A percentile compares a stretch with the other conserved stretches of the same genome.
phyloP scores from a whole-genome alignment of 768 basidiomycete species.

The Lactarius trivialis region DNA sequence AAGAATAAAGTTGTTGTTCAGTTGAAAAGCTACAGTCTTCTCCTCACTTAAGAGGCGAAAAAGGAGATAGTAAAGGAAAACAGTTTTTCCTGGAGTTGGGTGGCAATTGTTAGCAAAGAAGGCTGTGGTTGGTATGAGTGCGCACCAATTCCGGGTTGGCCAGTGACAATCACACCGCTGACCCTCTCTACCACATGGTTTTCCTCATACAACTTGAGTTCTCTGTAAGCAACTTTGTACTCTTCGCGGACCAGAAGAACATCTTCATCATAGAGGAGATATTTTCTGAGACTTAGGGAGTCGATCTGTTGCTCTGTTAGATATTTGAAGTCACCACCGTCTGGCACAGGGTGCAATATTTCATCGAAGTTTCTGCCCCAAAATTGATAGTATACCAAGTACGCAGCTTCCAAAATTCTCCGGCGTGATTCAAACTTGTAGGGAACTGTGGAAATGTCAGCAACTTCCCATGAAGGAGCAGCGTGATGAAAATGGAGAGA shows the following conservation, averaged over 20 bases:
- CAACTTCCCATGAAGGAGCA: too few species aligned
- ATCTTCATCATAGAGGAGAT: neutral
- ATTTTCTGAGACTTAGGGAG: neutral
- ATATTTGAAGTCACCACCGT: neutral
- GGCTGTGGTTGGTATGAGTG: too few species aligned
- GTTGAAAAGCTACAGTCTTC: neutral
- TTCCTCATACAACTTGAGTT: neutral
- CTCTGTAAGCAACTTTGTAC: neutral
- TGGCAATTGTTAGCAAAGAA: too few species aligned
- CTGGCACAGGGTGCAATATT: too few species aligned
- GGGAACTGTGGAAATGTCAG: too few species aligned
- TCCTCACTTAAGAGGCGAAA: neutral
- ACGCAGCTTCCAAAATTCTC: too few species aligned
- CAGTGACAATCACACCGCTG: neutral
- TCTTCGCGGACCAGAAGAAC: neutral
- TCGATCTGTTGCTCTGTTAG: neutral
- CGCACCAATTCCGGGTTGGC: neutral
- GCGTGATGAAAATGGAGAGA: too few species aligned
- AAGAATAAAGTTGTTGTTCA: too few species aligned
- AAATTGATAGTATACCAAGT: too few species aligned
- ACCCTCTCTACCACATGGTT: too few species aligned
- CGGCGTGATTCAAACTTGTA: too few species aligned
- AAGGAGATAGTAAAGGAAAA: neutral
- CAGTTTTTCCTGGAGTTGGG: neutral
- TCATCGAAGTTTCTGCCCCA: too few species aligned